These are phyloP conservation scores for Oemleria cerasiformis DNA, from an alignment of 306 rosid species.

Conservation along the genomic window DNA sequence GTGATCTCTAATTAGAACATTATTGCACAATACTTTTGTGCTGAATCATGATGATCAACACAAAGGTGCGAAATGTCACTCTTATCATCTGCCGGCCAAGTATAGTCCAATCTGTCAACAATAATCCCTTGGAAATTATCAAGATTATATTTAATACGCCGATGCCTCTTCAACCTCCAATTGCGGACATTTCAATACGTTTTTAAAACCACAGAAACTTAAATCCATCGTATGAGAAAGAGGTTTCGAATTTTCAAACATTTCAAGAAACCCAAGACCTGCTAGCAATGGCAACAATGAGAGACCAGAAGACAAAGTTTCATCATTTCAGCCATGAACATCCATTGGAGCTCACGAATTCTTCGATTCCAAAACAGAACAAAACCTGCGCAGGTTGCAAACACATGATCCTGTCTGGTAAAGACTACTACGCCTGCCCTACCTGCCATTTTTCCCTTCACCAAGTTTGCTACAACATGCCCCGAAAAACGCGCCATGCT, in stretches of 20 bases:
- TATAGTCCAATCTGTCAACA: background rate
- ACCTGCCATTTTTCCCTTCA: slow-evolving; percentile 47
- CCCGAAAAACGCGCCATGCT: slow-evolving; percentile 41
- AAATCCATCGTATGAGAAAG: background rate
- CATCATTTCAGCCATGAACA: slow-evolving; percentile 66
- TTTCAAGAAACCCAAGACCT: background rate
- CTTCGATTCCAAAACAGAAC: slow-evolving; percentile 16
- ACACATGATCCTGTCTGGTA: slow-evolving; percentile 22
- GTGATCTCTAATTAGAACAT: background rate
- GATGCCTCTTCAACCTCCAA: background rate
- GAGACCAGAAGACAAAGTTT: slow-evolving; percentile 24
- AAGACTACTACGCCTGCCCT: slow-evolving; percentile 38
- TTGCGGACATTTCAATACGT: slow-evolving; percentile 9
- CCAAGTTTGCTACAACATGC: slow-evolving; percentile 45
- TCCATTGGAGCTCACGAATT: slow-evolving; percentile 31
- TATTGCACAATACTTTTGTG: background rate
- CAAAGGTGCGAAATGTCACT: no score
- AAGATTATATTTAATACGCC: background rate
- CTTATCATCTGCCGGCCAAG: background rate
- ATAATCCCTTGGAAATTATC: background rate
- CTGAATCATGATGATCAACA: background rate
- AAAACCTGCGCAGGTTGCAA: slow-evolving; percentile 50
- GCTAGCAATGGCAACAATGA: slow-evolving; percentile 26
- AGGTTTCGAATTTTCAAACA: background rate
- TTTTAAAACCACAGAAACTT: background rate